Evolutionary conservation across 768 basidiomycete genomes (phyloP), one percentile per base, ranked within the genome.

Genomic region (Pleurotus tuoliensis): DNA sequence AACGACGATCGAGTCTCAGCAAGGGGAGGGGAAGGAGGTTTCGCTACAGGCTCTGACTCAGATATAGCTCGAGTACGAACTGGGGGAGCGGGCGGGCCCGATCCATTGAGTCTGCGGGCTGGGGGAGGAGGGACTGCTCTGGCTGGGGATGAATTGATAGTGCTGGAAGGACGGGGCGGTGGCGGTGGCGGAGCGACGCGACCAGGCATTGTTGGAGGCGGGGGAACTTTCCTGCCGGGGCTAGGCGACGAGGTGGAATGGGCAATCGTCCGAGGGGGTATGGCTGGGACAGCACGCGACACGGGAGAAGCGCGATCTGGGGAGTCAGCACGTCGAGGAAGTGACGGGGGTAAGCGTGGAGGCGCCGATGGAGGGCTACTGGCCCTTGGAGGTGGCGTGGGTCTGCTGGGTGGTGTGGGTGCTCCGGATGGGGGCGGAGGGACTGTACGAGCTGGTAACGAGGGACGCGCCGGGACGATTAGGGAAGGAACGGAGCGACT

Each of bases 151-250:
- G 68, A 63, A 11, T 62, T 60, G 0, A 67, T 63, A 20, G 72
- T 70, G 53, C 75, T 77, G 5, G 73, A 67, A 51, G 72, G 73
- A 20, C 79, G 66, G 16, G 75, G 71, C 25, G 79, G 73, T 13
- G 82, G 80, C 12, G 82, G 81, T 0, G 76, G 75, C 8, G 74
- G 73, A 38, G 71, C 70, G 9, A 69, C 66, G 51, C 73, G 65
- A 7, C 71, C 75, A 52, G 74, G 72, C 2, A 67, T 60, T 2
- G 69, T 64, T 11, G 76, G 70, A 7, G 71, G 71, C 0, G 71
- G 71, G 11, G 75, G 70, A 34, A 71, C 70, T 47, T 65, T 69
- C 48, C 77, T 53, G 6, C 51, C 24, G 12, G 51, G 51, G 24
- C 51, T 71, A 30, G 58, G 63, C 13, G 74, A 73, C 7, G 64